Evolutionary conservation across 768 basidiomycete species (phyloP), one percentile per base, ranked within the genome.

Genomic region (Pulveroboletus sp.): DNA sequence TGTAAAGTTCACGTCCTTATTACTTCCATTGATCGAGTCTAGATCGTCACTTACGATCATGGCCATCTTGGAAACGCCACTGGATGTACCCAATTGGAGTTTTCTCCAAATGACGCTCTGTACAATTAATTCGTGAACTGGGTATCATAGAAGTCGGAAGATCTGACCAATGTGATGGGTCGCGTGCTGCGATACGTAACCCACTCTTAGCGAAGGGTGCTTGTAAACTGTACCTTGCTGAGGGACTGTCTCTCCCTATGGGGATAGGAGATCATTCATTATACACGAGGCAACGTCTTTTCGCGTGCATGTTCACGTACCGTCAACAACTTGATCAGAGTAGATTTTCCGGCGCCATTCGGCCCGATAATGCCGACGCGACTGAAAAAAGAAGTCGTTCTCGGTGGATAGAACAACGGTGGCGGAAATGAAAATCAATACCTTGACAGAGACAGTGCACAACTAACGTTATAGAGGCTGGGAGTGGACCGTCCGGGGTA

Each of bases 61-160:
- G 89, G 42, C 94, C 95, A 68, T 96, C 94, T 67, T 97, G 94
- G 82, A 93, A 98, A 60, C 94, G 88, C 94, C 94, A 98, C 73
- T 96, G 93, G 61, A 97, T 96, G 64, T 98, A 98, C 47, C 86
- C 87, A 52, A 94, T 89, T 22, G 95, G 91, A 5, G 93, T 95
- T 74, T 98, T 96, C 71, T 95, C 93, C 37, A 98, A 68, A 73
- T 98, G 94, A 60, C 82, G 86, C 67, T 95, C 91, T 88, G 65
- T 53, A 50, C 20, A 37, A 42, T 17, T 40, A 43, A 49, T 70
- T 41, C 65, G 49, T 44, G 49, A 60, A 58, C 37, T 22, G 20
- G 13, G 13, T 6, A 32, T 36, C 12, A 50, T 32, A 41, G 41
- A 60, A 56, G 45, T 49, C 27, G 32, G 40, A 56, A 50, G 26